Base-by-base conservation (phyloP, 257 asterid species). In the Salvia rosmarinus region DNA sequence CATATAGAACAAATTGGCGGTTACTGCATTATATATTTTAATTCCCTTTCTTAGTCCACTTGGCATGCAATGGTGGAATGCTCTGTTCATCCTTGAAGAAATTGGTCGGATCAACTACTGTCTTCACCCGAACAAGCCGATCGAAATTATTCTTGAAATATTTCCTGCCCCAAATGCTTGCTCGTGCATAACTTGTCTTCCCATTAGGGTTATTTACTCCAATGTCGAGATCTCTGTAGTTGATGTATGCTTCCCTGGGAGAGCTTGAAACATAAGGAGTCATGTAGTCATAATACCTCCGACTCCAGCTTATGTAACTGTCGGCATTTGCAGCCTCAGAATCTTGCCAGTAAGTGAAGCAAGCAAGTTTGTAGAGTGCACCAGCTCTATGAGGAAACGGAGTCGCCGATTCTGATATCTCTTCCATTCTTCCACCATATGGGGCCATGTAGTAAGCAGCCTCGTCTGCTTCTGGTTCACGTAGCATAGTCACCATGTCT, bases 181-280 rank as follows among this genome's bases (percentile, higher is more conserved):
- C 71, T 65, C 28, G 58, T 44, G 23, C 58, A 9, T 65, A 65
- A 46, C 82, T 79, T 3, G 64, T 73, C 20, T 44, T 12, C 35
- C 84, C 82, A 1, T 34, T 23, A 13, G 16, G n/a, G 16, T 50
- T 20, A 35, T 77, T 79, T 0, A 67, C 69, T 63, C 84, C 80
- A 0, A 82, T 54, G 6, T 82, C 84, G 5, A 82, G 72, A 74
- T 82, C 87, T 44, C 82, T 66, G 56, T 79, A 79, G 7, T 79
- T 79, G 34, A 77, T 12, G 14, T 80, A 80, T 0, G 87, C 85
- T 1, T 32, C 47, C 68, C 84, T 70, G 0, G 86, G 82, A 0
- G 8, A 46, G 17, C 10, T 77, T 0, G 80, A 74, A 11, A 77
- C 86, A 7, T 44, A 79, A 9, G 77, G 70, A 49, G 79, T 57